Percentiles rank a stretch among this genome's conserved stretches.
phyloP scores from a whole-genome alignment of 2,329 filamentous ascomycete species.

The Beauveria australis region DNA sequence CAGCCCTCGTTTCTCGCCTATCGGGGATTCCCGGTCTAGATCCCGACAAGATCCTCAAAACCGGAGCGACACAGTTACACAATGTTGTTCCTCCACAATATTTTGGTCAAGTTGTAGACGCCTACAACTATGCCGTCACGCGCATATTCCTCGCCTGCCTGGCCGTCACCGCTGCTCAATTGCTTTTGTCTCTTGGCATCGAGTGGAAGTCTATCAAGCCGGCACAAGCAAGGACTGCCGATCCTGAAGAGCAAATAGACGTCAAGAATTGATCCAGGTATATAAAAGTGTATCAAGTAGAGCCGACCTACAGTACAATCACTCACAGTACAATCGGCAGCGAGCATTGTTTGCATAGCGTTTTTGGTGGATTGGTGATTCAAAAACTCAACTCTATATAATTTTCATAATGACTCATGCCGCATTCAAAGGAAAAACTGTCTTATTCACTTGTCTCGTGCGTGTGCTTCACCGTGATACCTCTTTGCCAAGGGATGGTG shows the following conservation, averaged over 20 bases:
- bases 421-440: background rate
- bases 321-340: background rate
- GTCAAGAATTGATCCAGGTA: background rate
- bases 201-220: slow-evolving; percentile 59
- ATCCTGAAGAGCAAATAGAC: slow-evolving; percentile 2
- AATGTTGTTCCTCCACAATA: slow-evolving; percentile 40
- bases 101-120: slow-evolving; percentile 45
- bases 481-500: background rate
- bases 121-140: slow-evolving; percentile 58
- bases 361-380: background rate
- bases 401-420: background rate
- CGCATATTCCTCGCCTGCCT: slow-evolving; percentile 55
- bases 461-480: background rate
- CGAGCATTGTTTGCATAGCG: background rate
- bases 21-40: slow-evolving; percentile 34
- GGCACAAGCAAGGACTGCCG: slow-evolving; percentile 11
- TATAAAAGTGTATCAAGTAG: background rate
- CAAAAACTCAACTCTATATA: background rate
- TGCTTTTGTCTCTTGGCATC: slow-evolving; percentile 50
- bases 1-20: slow-evolving; percentile 33
- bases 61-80: slow-evolving; percentile 53
- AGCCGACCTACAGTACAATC: background rate
- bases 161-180: slow-evolving; percentile 44
- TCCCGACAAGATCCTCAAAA: slow-evolving; percentile 32
- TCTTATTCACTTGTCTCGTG: background rate